These are phyloP conservation scores for Barbarea vulgaris DNA, from an alignment of 345 rosid species.

Conservation along the genomic window DNA sequence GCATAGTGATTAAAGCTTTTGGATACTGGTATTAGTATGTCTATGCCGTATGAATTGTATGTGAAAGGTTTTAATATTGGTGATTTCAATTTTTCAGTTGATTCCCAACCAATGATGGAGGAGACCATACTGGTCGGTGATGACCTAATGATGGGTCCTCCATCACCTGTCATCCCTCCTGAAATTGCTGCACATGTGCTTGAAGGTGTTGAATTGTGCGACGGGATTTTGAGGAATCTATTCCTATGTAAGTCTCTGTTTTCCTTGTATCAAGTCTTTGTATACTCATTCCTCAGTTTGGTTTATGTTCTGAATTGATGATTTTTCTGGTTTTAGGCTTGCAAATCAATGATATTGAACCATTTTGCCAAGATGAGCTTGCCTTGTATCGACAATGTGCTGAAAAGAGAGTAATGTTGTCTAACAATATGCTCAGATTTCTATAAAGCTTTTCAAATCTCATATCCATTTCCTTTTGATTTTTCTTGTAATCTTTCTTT, in stretches of 20 bases:
- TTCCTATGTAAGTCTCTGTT: constrained; percentile 72
- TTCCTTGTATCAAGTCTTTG: not conserved
- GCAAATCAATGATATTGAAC: constrained; percentile 88
- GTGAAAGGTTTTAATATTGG: not conserved
- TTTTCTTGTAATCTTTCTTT: not conserved
- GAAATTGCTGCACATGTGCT: constrained; percentile 92
- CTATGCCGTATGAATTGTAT: not conserved
- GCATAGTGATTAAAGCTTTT: not conserved
- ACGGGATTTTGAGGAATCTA: constrained; percentile 78
- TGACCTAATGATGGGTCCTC: constrained; percentile 93
- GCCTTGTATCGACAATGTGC: constrained; percentile 78
- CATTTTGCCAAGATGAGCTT: constrained; percentile 95
- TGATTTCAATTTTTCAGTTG: constrained; percentile 54
- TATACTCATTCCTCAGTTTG: not conserved
- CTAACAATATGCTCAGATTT: not conserved
- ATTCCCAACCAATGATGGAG: constrained; percentile 92
- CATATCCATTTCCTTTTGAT: not conserved
- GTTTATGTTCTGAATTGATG: not conserved
- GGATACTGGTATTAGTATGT: not conserved
- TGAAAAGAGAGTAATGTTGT: constrained; percentile 65
- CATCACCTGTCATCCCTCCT: constrained; percentile 84
- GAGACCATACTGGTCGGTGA: constrained; percentile 94
- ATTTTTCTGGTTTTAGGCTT: constrained; percentile 51
- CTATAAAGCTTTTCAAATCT: constrained; percentile 14
- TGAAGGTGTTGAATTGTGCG: constrained; percentile 83